Evolutionary conservation across 371 early-diverging fungal genomes (phyloP), one percentile per base, ranked within the genome.

Genomic region (Mortierella sp.): DNA sequence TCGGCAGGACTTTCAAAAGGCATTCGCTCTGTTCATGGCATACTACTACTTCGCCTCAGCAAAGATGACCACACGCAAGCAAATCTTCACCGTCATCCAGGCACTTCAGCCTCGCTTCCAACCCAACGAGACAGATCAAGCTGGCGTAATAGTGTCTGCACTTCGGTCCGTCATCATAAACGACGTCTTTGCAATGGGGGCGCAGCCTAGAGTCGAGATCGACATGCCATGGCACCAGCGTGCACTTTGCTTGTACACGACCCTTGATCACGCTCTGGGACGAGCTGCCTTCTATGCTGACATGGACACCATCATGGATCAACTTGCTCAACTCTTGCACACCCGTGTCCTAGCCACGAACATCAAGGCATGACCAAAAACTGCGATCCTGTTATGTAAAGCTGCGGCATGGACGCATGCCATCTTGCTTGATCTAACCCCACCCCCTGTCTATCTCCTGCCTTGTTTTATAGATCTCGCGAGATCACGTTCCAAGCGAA

Each of bases 211-310:
- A n/a, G 62, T 70, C 27, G 66, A 70, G 31, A 76, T 76, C 47
- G 78, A 76, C 21, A 76, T 76, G 78, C 66, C 78, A 26, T 70
- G 65, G 66, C 78, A 76, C 54, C 78, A 76, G 54, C 61, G 66
- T 9, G 67, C 78, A 14, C 67, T 76, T 39, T 66, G 70, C 42
- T 54, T 76, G 42, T 76, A 76, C 46, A 70, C 78, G 26, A 76
- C 70, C 3, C 66, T 76, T 8, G 78, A 76, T 24, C 70, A 76
- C 47, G 34, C 70, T 21, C 54, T 76, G 66, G 78, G 78, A 24
- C 42, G 78, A 34, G 23, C 78, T n/a, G 78, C 70, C 12, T 49
- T 76, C 39, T 56, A 34, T 18, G 70, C 78, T 7, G 78, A 70
- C 45, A 46, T 76, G 60, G 63, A 76, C 24, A 0, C 27, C 31